Evolutionary conservation across 2,329 filamentous ascomycete species (phyloP).

Genomic region (Monosporascus cannonballus): DNA sequence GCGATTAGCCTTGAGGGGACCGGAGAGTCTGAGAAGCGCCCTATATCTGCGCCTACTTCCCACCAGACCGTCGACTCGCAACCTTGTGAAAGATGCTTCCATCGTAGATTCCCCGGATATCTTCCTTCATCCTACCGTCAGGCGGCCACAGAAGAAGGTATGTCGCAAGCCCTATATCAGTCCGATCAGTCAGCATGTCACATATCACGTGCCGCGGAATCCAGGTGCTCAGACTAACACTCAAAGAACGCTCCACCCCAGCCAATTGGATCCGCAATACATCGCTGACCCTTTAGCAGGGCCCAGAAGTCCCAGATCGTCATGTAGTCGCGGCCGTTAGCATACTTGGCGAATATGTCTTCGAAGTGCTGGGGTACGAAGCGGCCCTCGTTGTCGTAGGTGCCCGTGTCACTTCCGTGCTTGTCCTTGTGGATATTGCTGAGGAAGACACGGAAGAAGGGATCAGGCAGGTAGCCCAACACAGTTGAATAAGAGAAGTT

Average conservation of each 20-base stretch:
- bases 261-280: constrained; percentile 37
- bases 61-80: constrained; percentile 18
- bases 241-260: constrained; percentile 17
- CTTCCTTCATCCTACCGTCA: constrained; percentile 51
- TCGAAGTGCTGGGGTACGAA: constrained; percentile 45
- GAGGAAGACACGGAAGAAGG: constrained; percentile 30
- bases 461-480: constrained; percentile 34
- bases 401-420: constrained; percentile 40
- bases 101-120: constrained; percentile 46
- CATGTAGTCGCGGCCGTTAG: constrained; percentile 30
- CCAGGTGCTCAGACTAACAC: constrained; percentile 20
- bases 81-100: constrained; percentile 44
- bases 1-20: no score
- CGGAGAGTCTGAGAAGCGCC: no score
- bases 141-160: constrained; percentile 49
- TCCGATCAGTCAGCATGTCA: no score
- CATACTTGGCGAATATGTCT: constrained; percentile 44
- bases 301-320: constrained; percentile 28
- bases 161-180: constrained; percentile 23
- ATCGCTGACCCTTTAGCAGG: constrained; percentile 33
- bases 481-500: constrained; percentile 44
- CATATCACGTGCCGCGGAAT: no score
- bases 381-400: constrained; percentile 42
- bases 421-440: constrained; percentile 23
- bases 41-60: constrained; percentile 1